Evolutionary conservation across 179 eudicot genomes (phyloP).

Genomic region (Beta lomatogona): DNA sequence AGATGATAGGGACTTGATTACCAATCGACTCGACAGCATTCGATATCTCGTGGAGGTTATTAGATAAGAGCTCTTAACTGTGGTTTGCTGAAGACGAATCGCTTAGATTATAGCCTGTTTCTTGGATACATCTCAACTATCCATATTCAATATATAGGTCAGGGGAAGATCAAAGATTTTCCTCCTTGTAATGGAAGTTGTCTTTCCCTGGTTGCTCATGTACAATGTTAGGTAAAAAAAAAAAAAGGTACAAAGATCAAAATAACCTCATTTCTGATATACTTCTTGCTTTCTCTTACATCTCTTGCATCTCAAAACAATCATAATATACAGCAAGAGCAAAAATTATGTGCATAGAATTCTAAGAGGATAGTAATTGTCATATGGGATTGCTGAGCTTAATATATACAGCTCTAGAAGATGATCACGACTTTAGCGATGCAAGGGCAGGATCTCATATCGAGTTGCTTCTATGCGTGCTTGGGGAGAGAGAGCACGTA

Average conservation of each 20-base stretch:
- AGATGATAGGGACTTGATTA: constrained; percentile 25
- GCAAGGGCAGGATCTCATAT: constrained; percentile 4
- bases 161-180: neutral
- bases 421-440: neutral
- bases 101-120: constrained; percentile 2
- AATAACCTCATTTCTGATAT: neutral
- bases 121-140: neutral
- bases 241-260: neutral
- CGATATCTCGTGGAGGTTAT: constrained; percentile 40
- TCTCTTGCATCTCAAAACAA: neutral
- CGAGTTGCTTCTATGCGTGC: constrained; percentile 15
- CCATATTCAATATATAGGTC: neutral
- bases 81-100: neutral
- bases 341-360: neutral
- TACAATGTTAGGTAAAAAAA: neutral
- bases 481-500: constrained; percentile 18
- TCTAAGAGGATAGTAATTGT: neutral
- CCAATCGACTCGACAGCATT: constrained; percentile 72
- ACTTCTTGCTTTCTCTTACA: neutral
- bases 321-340: neutral
- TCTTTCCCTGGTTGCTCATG: neutral
- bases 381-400: neutral
- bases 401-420: neutral
- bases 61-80: constrained; percentile 8
- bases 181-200: constrained; percentile 5